Percentiles rank a stretch among this genome's conserved stretches.
These are phyloP conservation scores for Peronospora tabacina DNA, from an alignment of 352 stramenopile species.

Conservation along the genomic window DNA sequence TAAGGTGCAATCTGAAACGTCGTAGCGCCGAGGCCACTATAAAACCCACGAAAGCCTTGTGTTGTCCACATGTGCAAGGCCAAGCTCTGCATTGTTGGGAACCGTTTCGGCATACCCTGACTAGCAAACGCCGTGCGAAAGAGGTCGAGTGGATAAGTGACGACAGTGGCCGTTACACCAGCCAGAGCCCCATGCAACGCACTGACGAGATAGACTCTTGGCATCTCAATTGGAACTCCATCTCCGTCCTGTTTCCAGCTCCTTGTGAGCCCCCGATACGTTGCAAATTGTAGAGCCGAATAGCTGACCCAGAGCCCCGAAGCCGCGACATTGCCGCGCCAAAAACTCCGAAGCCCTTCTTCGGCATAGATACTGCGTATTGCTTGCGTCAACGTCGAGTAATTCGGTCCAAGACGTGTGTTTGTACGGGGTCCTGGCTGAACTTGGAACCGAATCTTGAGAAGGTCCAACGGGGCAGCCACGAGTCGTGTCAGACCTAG, in stretches of 20 bases:
- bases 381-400: conserved; percentile 46
- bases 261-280: conserved; percentile 43
- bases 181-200: conserved; percentile 83
- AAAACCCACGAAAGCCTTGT: conserved; percentile 82
- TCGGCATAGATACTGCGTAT: conserved; percentile 65
- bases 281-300: conserved; percentile 68
- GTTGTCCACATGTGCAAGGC: conserved; percentile 56
- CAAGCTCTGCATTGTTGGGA: conserved; percentile 75
- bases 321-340: conserved; percentile 73
- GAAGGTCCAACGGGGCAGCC: conserved; percentile 64
- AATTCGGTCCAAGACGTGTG: conserved; percentile 29
- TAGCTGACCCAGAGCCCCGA: conserved; percentile 79
- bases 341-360: conserved; percentile 76
- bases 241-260: conserved; percentile 30
- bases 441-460: conserved; percentile 83
- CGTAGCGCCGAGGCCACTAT: conserved; percentile 79
- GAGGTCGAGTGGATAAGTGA: conserved; percentile 93
- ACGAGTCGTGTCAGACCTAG: conserved; percentile 54
- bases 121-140: conserved; percentile 91
- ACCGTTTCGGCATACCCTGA: conserved; percentile 79
- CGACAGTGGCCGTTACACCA: conserved; percentile 79
- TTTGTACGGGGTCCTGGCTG: conserved; percentile 45
- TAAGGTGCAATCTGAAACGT: conserved; percentile 92
- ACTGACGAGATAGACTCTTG: conserved; percentile 28
- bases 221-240: background rate